Evolutionary conservation across 1,284 basidiomycete genomes (phyloP).

Genomic region (Rhodotorula sp.): DNA sequence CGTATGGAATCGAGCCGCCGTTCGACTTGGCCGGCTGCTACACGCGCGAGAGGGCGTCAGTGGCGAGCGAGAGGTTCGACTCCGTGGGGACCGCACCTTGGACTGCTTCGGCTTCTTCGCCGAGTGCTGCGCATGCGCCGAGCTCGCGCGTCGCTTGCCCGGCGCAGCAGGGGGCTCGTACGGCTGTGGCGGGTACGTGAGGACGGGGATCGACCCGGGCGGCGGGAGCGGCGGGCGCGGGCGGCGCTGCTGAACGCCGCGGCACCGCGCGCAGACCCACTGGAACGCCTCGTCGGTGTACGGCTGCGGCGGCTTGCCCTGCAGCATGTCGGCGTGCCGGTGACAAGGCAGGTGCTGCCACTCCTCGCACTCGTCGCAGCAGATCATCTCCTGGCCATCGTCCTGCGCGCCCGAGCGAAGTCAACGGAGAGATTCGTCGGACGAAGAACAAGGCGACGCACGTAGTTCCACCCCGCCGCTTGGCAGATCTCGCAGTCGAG

Average conservation of each 20-base stretch:
- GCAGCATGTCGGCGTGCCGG: slow-evolving; percentile 46
- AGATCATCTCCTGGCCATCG: slow-evolving; percentile 72
- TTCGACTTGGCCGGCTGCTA: background rate
- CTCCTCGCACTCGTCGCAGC: slow-evolving; percentile 72
- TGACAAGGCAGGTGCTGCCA: slow-evolving; percentile 59
- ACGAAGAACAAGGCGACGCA: slow-evolving; percentile 50
- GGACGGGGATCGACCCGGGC: background rate
- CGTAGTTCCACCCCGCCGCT: slow-evolving; percentile 67
- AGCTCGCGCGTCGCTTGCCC: background rate
- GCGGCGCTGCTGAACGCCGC: slow-evolving; percentile 9
- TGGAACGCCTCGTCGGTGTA: slow-evolving; percentile 39
- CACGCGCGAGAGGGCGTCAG: background rate
- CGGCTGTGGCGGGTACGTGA: slow-evolving; percentile 7
- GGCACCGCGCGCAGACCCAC: slow-evolving; percentile 34
- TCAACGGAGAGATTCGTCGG: background rate
- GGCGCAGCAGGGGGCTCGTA: background rate
- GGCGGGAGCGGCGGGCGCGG: slow-evolving; percentile 24
- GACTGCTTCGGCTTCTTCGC: slow-evolving; percentile 22
- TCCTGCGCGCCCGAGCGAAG: slow-evolving; percentile 58
- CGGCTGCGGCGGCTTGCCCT: slow-evolving; percentile 36
- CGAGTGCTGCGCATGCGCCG: background rate
- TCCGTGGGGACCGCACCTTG: background rate
- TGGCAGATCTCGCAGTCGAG: slow-evolving; percentile 80
- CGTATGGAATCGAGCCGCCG: slow-evolving; percentile 15
- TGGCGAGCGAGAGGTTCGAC: background rate